A percentile compares a stretch with the other conserved stretches of the same genome.
These are phyloP conservation scores for Metschnikowia picachoensis DNA, from an alignment of 805 yeast species.

Conservation along the genomic window DNA sequence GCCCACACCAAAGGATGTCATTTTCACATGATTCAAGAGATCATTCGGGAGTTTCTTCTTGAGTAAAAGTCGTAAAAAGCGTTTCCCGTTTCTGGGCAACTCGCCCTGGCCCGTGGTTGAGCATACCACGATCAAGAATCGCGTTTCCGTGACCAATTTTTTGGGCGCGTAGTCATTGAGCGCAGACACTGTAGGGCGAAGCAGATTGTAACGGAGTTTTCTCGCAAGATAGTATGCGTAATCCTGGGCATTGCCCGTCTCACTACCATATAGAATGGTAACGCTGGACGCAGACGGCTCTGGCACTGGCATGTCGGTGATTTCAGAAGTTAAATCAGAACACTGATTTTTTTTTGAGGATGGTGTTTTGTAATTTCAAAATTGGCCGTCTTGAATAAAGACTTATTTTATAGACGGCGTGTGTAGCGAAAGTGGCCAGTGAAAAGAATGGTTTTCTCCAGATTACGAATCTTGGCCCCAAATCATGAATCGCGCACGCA, in stretches of 20 bases:
- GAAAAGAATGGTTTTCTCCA: too few species aligned
- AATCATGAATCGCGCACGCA: too few species aligned
- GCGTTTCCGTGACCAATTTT: constrained; percentile 46
- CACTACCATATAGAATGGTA: constrained; percentile 81
- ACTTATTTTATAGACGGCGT: too few species aligned
- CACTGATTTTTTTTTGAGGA: too few species aligned
- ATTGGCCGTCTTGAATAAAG: too few species aligned
- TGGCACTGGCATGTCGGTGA: background rate
- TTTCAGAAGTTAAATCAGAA: background rate
- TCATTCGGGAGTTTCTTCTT: constrained; percentile 58
- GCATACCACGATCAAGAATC: constrained; percentile 55
- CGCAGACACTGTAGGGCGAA: constrained; percentile 45
- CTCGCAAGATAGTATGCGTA: constrained; percentile 64
- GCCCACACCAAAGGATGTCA: constrained; percentile 86
- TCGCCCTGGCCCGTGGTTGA: constrained; percentile 97
- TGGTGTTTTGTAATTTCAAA: too few species aligned
- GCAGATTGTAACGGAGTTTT: constrained; percentile 50
- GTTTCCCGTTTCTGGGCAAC: constrained; percentile 70
- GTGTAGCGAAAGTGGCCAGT: too few species aligned
- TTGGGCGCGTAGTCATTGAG: constrained; percentile 60
- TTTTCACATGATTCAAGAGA: constrained; percentile 54
- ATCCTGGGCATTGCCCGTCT: constrained; percentile 89
- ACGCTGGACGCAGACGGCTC: constrained; percentile 21
- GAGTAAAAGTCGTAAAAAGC: constrained; percentile 72
- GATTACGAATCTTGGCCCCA: too few species aligned